Evolutionary conservation across 2,329 filamentous ascomycete genomes (phyloP), one percentile per base, ranked within the genome.

Genomic region (Pseudogymnoascus verrucosus): DNA sequence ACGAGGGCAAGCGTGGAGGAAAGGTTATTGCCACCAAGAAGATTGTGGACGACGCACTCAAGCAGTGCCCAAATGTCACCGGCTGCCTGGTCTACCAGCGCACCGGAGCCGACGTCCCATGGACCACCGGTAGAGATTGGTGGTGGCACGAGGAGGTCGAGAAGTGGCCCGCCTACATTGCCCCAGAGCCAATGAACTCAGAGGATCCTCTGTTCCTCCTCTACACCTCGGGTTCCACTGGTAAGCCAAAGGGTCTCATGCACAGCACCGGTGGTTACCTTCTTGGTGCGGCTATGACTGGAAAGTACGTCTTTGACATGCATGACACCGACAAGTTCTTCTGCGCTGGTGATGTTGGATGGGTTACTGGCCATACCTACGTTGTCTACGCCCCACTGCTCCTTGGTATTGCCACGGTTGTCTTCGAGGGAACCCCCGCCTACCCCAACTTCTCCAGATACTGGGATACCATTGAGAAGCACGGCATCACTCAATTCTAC

Each of bases 81-180:
- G 86, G 90, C 76, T 90, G 91, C 70, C 82, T 99, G 40, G 95
- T 99, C 64, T 98, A 88, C 83, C 93, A 96, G 84, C 90, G 95
- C 71, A 99, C 95, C 39, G 93, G 93, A 62, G 88, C 92, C 60
- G 92, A 97, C 62, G 88, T 98, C 19, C 93, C 93, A 68, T 93
- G 89, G 90, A 96, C 91, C 62, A 78, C 85, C 69, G 92, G 91
- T 68, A 88, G 95, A 72, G 95, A 99, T 77, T 83, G 86, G 74
- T 99, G 95, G 95, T 99, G 95, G 95, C 92, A 98, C 77, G 95
- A 98, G 80, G 93, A 98, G 83, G 88, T 93, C 63, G 91, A 96
- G 76, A 98, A 97, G 81, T 98, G 91, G 85, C 95, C 95, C 67
- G 83, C 86, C 71, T 98, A 98, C 82, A 88, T 96, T 73, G 82